Evolutionary conservation across 108 stramenopile genomes (phyloP), one percentile per base, ranked within the genome.

Genomic region (Fragilaria crotonensis): DNA sequence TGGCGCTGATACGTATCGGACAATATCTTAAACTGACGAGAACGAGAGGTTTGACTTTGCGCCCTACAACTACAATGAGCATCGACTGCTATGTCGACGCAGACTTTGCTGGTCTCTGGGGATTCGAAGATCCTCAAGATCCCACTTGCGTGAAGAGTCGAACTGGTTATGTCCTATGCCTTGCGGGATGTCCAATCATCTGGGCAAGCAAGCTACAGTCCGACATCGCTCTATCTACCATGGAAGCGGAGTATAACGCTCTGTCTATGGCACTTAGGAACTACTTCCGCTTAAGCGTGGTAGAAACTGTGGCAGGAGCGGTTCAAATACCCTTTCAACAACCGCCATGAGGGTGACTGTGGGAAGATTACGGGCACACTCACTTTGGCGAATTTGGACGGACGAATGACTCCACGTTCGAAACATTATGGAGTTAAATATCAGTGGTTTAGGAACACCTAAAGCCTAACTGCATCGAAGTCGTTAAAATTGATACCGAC

Each of bases 241-340:
- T 74, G 70, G 73, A 77, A 48, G 56, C 75, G 0, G 75, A 81
- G 48, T 79, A 69, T 50, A 72, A 30, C 49, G 83, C 83, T 27
- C 30, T 80, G 2, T 65, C 64, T 44, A 60, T 30, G 7, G 73
- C 65, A 27, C 66, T 77, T 63, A 26, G 64, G 48, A 66, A 59
- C 23, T 77, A 3, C 30, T 84, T 19, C 73, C 76, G 19, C 9
- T 78, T n/a, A 31, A 54, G 1, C 48, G 30, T 73, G 4, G 46
- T 72, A 1, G 1, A 60, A 25, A 29, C 22, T 19, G 20, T 76
- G 4, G 7, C 30, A 26, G 11, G 32, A 5, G 20, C 0, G 62
- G 4, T 0, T n/a, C 17, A 33, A 50, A 28, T 5, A 68, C n/a
- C 5, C 25, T 2, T 3, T 52, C 1, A 36, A 57, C 21, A 19